phyloP scores from a whole-genome alignment of 768 basidiomycete species.

The Amanita molliuscula region DNA sequence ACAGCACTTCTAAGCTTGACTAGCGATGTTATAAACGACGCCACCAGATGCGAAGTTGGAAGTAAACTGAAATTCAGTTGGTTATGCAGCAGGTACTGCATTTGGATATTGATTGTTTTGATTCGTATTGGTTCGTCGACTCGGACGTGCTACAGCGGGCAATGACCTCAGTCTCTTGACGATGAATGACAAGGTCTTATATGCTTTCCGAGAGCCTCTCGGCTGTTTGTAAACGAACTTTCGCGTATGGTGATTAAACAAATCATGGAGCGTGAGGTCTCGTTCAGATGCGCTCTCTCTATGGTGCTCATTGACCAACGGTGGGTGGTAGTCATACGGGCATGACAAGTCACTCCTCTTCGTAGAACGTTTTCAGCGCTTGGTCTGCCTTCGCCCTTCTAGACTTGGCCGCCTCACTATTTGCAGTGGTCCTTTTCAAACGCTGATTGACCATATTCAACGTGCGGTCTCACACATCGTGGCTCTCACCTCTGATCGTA shows the following conservation, averaged over 20 bases:
- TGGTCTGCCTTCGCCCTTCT: conserved; percentile 45
- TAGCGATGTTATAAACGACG: conserved; percentile 14
- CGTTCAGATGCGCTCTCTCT: not conserved
- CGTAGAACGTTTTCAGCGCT: conserved; percentile 52
- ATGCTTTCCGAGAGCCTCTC: too few species aligned
- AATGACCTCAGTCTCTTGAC: not conserved
- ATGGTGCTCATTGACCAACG: not conserved
- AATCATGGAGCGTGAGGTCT: conserved; percentile 21
- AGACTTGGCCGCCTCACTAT: conserved; percentile 52
- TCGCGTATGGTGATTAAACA: too few species aligned
- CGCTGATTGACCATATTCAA: conserved; percentile 29
- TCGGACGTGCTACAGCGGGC: not conserved
- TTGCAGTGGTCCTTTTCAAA: conserved; percentile 43
- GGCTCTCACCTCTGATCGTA: conserved; percentile 54
- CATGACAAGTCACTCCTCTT: conserved; percentile 24
- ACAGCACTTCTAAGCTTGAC: not conserved
- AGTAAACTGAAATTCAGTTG: too few species aligned
- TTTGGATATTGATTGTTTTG: conserved; percentile 23
- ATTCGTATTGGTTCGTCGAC: conserved; percentile 36
- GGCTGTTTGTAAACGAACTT: too few species aligned
- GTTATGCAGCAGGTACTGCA: conserved; percentile 26
- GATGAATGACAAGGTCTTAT: not conserved
- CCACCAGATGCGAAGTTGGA: conserved; percentile 12
- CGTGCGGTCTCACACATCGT: conserved; percentile 4
- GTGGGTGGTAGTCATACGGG: not conserved